These are phyloP conservation scores for Acephala macrosclerotiorum DNA, from an alignment of 2,329 filamentous ascomycete genomes.

Conservation along the genomic window DNA sequence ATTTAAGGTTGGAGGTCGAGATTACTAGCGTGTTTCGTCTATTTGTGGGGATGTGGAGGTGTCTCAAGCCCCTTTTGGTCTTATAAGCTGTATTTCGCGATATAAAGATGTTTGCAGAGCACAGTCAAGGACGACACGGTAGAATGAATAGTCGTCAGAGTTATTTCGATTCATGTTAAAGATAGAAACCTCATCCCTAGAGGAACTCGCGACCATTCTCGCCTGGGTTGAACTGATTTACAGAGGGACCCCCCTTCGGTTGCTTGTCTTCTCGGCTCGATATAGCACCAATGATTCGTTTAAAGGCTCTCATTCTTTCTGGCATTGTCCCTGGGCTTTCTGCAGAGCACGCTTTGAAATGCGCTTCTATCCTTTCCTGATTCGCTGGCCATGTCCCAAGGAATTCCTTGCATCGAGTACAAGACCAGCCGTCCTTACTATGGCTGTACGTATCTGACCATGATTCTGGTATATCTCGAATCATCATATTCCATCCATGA, in stretches of 20 bases:
- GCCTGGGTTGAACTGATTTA: no score
- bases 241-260: no score
- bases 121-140: no score
- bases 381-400: constrained; percentile 4
- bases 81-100: neutral
- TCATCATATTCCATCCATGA: neutral
- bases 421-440: constrained; percentile 1
- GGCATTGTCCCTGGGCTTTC: neutral
- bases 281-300: no score
- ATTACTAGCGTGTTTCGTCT: constrained; percentile 1
- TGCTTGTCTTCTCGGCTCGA: no score
- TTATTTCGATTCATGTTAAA: no score
- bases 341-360: neutral
- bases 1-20: neutral
- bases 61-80: neutral
- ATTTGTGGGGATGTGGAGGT: neutral
- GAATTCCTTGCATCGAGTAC: neutral
- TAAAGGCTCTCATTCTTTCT: neutral
- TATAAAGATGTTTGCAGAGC: no score
- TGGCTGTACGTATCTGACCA: neutral
- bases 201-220: no score
- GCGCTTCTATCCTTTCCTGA: neutral
- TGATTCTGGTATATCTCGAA: neutral
- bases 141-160: no score
- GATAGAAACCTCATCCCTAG: no score